Base-by-base conservation (phyloP, 495 filamentous ascomycete genomes). In the Hapsidospora chrysogenum region DNA sequence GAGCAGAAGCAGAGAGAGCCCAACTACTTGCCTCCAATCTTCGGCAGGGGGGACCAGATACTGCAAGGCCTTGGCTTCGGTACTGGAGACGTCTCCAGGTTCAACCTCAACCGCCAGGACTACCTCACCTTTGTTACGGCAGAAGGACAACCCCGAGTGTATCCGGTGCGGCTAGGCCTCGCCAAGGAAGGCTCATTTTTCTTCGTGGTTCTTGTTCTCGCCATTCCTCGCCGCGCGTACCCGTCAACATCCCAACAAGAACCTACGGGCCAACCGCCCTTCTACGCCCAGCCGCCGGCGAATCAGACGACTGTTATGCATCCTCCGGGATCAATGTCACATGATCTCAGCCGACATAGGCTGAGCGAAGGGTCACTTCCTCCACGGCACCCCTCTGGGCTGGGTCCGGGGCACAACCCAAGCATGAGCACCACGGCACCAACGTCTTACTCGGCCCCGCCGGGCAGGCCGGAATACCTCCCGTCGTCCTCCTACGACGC, bases 21-120 rank as follows among this genome's bases (percentile, higher is more conserved):
- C 20, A 63, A 63, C 33, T 67, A 71, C 46, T 49, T 72, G 13
- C 69, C 72, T 23, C 69, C 65, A 27, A 70, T 71, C 31, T 59
- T 61, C 26, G 52, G 47, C 32, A 61, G 54, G 35, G 56, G 61
- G 36, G 62, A 64, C 20, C 47, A 54, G 14, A 57, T 65, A 25
- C 64, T 70, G 40, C 59, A 64, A 33, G 51, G 48, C 3, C 52
- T 68, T 20, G 52, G 58, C 3, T 70, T 70, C 38, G 50, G 43
- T 20, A 36, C 49, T 1, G 65, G 69, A 33, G 61, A 66, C 33
- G 40, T 68, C 13, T 52, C 53, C 8, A 53, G 57, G 28, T 59
- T 63, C 31, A 41, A 56, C 3, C 43, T 60, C 4, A 60, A 65
- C 21, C 60, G 60, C 28, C 50, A 54, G 32, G 65, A 72, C n/a